phyloP scores from a whole-genome alignment of 345 rosid species.

The Mangifera indica region DNA sequence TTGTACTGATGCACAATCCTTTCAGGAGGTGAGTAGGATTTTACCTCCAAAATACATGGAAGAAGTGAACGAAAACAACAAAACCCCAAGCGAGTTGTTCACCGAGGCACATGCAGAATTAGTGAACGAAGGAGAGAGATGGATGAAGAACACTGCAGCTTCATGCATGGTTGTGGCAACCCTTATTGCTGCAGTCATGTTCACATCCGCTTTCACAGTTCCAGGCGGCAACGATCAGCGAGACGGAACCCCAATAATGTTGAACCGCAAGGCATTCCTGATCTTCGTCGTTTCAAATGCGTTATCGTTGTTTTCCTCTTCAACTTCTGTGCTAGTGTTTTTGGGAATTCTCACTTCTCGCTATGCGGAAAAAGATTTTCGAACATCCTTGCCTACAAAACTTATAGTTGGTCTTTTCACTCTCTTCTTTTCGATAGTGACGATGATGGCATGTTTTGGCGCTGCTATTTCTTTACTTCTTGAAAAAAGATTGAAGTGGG shows the following conservation, averaged over 20 bases:
- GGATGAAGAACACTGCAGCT: too few relatives aligned
- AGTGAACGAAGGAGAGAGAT: conserved; percentile 27
- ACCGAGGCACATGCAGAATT: conserved; percentile 21
- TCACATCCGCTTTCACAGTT: conserved; percentile 2
- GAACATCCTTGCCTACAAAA: not conserved
- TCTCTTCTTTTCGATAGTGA: not conserved
- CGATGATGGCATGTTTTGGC: conserved; percentile 6
- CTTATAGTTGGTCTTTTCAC: not conserved
- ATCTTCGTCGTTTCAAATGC: not conserved
- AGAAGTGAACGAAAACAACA: not conserved
- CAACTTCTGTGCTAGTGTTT: not conserved
- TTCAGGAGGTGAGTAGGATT: conserved; percentile 22
- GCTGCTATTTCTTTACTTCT: not conserved
- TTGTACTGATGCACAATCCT: too few relatives aligned
- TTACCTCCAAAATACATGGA: not conserved
- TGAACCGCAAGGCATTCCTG: not conserved
- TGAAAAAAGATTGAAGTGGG: not conserved
- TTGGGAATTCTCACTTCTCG: conserved; percentile 5
- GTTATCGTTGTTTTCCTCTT: not conserved
- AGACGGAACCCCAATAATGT: not conserved
- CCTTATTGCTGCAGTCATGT: not conserved
- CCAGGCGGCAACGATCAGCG: not conserved
- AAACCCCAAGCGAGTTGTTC: conserved; percentile 24
- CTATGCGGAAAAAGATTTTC: not conserved
- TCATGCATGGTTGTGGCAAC: not conserved